Base-by-base conservation (phyloP, 1,284 basidiomycete genomes). In the Ceratobasidium sp. region DNA sequence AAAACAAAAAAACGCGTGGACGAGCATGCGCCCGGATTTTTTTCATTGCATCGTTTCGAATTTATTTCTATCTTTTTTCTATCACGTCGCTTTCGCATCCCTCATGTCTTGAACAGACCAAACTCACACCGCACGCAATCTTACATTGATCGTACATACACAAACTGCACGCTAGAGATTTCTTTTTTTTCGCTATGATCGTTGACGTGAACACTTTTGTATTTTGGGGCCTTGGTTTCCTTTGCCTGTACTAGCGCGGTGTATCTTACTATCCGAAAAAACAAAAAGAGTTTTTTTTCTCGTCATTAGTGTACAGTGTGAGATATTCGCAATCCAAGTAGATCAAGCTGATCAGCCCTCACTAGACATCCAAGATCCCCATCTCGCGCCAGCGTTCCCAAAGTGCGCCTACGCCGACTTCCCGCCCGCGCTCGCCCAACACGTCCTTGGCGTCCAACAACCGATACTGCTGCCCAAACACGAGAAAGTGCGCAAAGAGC, bases 401-500 rank as follows among this genome's bases (percentile, higher is more conserved):
- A 73, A 86, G 76, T 74, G 82, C 82, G 42, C 83, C 83, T 1
- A 84, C 83, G 30, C 80, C 80, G 28, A 73, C 63, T 16, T 58
- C 53, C 21, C 48, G 40, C 42, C 66, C 66, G 14, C 53, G 53
- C 8, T 56, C 66, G 23, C 74, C 73, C 51, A 62, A 81, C 78
- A 85, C 84, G 72, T 84, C 84, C 66, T 79, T 79, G 49, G 80
- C 80, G 67, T 84, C 82, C 66, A 86, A 80, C 53, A 87, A 76
- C 74, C 86, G 82, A 76, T 86, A 86, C 76, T 87, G 85, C 66
- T 82, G 82, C 14, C 86, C 86, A 73, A 87, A 87, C 16, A 85
- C 86, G 71, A 87, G 78, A 77, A 86, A 86, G 78, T 87, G 86
- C 1, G 86, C 86, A 74, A 87, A 87, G 33, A 87, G 81, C 46